A percentile compares a stretch with the other conserved stretches of the same genome.
Evolutionary conservation across 208 protist species (phyloP).

Genomic region (Trypanosoma lewisi): DNA sequence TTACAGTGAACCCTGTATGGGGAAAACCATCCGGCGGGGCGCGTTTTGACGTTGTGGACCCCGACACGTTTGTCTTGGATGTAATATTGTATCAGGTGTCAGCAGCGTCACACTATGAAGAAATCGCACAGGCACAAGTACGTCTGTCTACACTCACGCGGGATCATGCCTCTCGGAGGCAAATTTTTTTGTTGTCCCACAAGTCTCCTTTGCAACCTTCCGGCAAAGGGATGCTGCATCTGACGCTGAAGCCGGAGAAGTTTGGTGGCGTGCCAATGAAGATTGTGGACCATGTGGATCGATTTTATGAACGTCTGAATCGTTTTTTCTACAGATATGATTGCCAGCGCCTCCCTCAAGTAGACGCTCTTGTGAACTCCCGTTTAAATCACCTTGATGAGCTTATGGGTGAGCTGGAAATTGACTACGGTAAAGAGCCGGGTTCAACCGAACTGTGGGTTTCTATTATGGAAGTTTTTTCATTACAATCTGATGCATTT

Average conservation of each 20-base stretch:
- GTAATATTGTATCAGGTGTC: conserved; percentile 46
- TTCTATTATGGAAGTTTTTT: conserved; percentile 40
- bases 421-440: conserved; percentile 74
- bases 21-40: conserved; percentile 23
- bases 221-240: conserved; percentile 53
- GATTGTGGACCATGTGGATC: conserved; percentile 39
- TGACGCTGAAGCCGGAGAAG: conserved; percentile 49
- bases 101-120: conserved; percentile 28
- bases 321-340: conserved; percentile 82
- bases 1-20: conserved; percentile 60
- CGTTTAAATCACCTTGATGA: conserved; percentile 47
- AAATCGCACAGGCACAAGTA: conserved; percentile 66
- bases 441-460: conserved; percentile 56
- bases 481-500: conserved; percentile 37
- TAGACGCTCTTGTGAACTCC: conserved; percentile 53
- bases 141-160: conserved; percentile 43
- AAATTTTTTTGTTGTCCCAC: conserved; percentile 63
- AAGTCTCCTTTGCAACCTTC: conserved; percentile 30
- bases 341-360: conserved; percentile 40
- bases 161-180: conserved; percentile 44
- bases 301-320: conserved; percentile 67
- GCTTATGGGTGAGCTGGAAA: conserved; percentile 71
- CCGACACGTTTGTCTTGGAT: conserved; percentile 41
- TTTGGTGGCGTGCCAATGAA: conserved; percentile 55
- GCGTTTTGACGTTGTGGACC: conserved; percentile 60